Conservation (phyloP, 192 early-diverging fungal species). For the Thoreauomyces humboldtii region DNA sequence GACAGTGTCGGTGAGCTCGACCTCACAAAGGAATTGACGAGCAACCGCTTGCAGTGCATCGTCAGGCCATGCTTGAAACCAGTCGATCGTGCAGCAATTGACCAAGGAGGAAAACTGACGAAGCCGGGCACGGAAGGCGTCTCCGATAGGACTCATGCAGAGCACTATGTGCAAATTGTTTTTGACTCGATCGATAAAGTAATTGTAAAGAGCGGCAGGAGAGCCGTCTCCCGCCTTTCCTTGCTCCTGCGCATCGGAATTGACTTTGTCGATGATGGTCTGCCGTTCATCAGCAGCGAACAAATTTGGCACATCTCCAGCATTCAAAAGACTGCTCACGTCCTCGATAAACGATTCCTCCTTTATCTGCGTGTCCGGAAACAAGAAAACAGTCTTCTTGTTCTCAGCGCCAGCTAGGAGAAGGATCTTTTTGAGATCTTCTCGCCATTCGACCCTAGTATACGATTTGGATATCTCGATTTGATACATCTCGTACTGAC, state of each 20-base stretch:
- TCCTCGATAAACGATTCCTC: conserved; percentile 66
- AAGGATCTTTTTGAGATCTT: conserved; percentile 61
- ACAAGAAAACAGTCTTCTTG: conserved; percentile 57
- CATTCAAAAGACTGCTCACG: conserved; percentile 53
- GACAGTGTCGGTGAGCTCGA: conserved; percentile 40
- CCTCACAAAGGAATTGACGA: conserved; percentile 52
- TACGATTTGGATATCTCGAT: conserved; percentile 65
- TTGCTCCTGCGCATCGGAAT: conserved; percentile 52
- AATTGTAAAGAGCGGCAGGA: conserved; percentile 56
- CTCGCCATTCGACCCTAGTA: conserved; percentile 53
- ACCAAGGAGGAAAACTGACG: conserved; percentile 59
- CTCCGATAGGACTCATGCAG: conserved; percentile 67
- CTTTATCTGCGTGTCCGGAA: conserved; percentile 63
- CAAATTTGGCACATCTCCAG: conserved; percentile 62
- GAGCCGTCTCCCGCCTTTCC: conserved; percentile 52
- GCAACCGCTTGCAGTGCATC: conserved; percentile 64
- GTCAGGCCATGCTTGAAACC: conserved; percentile 68
- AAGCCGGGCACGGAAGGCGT: conserved; percentile 57
- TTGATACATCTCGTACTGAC: conserved; percentile 58
- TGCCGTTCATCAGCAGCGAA: conserved; percentile 59
- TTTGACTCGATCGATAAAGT: conserved; percentile 58
- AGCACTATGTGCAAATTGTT: conserved; percentile 59
- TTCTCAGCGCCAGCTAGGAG: conserved; percentile 54
- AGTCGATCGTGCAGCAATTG: conserved; percentile 68
- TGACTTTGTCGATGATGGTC: conserved; percentile 50